Base-by-base conservation (phyloP, 495 filamentous ascomycete genomes). In the Chaetomium cochliodes region DNA sequence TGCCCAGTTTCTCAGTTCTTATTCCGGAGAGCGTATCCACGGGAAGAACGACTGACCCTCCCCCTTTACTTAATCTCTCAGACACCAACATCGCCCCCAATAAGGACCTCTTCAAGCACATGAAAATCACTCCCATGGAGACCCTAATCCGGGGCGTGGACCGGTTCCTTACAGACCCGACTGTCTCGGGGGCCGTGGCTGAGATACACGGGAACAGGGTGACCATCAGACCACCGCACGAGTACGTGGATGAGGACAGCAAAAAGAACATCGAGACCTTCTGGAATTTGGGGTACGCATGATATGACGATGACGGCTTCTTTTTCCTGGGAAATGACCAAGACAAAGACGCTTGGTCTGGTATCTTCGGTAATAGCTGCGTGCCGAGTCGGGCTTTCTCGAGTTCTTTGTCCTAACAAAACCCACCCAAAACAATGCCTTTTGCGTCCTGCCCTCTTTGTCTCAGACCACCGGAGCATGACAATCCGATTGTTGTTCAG, bases 121-220 rank as follows among this genome's bases (percentile, higher is more conserved):
- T 85, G 83, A 67, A 79, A 5, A 41, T 85, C 8, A 86, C 83
- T 8, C 84, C 84, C 12, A 81, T 83, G 76, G 72, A 71, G 12
- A 85, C 83, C 2, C 76, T 81, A 0, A 66, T 79, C 28, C 76
- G 71, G 18, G 82, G 80, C 8, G 77, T 84, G 0, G 71, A 70
- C 22, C 70, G 76, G 64, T 73, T 86, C n/a, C 63, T 79, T 9
- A 69, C 47, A 0, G 79, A 84, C 59, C 61, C 69, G 0, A 73
- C 55, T 15, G 58, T 84, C 30, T 80, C 76, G 2, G 84, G 84
- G 0, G 71, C 72, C 16, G 75, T 83, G 13, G 81, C 79, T 6
- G 84, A 87, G 70, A 79, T 86, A 28, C 82, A 85, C 66, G 82
- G 82, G 0, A 77, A 82, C 11, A 78, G 72, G n/a, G 80, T 83